Evolutionary conservation across 768 basidiomycete genomes (phyloP).

Genomic region (Boletales sp.): DNA sequence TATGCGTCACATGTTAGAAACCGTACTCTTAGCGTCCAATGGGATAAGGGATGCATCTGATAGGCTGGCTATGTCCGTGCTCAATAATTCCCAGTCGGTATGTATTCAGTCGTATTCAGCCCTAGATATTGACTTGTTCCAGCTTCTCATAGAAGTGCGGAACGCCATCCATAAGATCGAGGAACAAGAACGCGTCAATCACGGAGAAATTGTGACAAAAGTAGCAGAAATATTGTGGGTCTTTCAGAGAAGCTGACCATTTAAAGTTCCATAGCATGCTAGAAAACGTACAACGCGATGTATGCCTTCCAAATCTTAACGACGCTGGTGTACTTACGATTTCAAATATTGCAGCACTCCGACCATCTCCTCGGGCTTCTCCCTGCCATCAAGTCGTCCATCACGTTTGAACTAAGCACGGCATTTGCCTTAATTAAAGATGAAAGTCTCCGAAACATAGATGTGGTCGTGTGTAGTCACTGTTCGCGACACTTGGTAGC

Average conservation of each 20-base stretch:
- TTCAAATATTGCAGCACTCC: conserved; percentile 21
- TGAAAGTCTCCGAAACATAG: conserved; percentile 25
- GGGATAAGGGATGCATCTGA: conserved; percentile 23
- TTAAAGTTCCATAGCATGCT: conserved; percentile 24
- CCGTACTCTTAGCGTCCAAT: conserved; percentile 16
- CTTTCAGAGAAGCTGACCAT: conserved; percentile 12
- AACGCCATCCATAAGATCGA: conserved; percentile 18
- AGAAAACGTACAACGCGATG: conserved; percentile 21
- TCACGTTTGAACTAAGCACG: conserved; percentile 21
- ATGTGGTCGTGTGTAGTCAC: conserved; percentile 19
- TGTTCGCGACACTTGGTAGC: conserved; percentile 1
- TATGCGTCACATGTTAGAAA: conserved; percentile 23
- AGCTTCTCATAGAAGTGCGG: conserved; percentile 24
- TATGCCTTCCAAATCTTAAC: conserved; percentile 6
- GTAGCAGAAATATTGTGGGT: conserved; percentile 12
- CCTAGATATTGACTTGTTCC: conserved; percentile 6
- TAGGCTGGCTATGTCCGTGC: conserved; percentile 6
- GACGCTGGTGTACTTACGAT: neutral
- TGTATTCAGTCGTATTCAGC: neutral
- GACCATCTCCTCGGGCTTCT: conserved; percentile 24
- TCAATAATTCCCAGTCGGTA: conserved; percentile 22
- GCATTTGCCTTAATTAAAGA: conserved; percentile 27
- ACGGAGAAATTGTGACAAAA: conserved; percentile 18
- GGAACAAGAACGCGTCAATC: conserved; percentile 18
- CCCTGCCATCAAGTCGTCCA: conserved; percentile 19